Evolutionary conservation across 768 basidiomycete genomes (phyloP).

Genomic region (Mycena sanguinolenta): DNA sequence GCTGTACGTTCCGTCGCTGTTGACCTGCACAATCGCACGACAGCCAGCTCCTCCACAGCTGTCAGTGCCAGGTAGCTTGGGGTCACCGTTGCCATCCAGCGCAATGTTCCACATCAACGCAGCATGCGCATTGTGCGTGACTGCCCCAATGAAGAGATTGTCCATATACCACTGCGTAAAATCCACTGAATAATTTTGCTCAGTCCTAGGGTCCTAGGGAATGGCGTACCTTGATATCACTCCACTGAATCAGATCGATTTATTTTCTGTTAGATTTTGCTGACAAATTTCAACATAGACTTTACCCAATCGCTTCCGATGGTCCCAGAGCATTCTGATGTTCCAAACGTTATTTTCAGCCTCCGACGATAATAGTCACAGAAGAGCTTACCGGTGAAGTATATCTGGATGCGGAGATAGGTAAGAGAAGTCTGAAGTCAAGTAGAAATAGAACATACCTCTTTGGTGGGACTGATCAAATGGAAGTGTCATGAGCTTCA

Average conservation of each 20-base stretch:
- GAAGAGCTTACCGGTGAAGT: conserved; percentile 55
- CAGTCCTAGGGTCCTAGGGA: not conserved
- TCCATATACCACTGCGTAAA: conserved; percentile 73
- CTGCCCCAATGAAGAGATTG: conserved; percentile 61
- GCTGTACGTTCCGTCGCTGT: conserved; percentile 71
- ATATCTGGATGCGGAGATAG: conserved; percentile 44
- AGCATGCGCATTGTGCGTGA: conserved; percentile 56
- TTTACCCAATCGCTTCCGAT: conserved; percentile 73
- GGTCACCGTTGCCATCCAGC: conserved; percentile 69
- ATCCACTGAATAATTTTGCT: not conserved
- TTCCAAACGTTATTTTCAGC: not conserved
- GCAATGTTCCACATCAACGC: conserved; percentile 86
- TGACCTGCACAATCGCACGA: conserved; percentile 75
- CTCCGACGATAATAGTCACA: not conserved
- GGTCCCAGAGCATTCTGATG: conserved; percentile 73
- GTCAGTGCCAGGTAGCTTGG: conserved; percentile 72
- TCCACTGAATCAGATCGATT: conserved; percentile 55
- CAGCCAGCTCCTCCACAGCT: conserved; percentile 76
- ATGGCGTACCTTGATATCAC: conserved; percentile 74
- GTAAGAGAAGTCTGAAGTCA: not conserved
- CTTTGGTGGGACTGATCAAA: conserved; percentile 28
- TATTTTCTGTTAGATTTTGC: conserved; percentile 4
- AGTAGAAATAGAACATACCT: conserved; percentile 8
- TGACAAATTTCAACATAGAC: conserved; percentile 12
- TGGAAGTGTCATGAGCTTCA: not conserved